Evolutionary conservation across 148 eudicot genomes (phyloP), one percentile per base, ranked within the genome.

Genomic region (Rhododendron ovatum): DNA sequence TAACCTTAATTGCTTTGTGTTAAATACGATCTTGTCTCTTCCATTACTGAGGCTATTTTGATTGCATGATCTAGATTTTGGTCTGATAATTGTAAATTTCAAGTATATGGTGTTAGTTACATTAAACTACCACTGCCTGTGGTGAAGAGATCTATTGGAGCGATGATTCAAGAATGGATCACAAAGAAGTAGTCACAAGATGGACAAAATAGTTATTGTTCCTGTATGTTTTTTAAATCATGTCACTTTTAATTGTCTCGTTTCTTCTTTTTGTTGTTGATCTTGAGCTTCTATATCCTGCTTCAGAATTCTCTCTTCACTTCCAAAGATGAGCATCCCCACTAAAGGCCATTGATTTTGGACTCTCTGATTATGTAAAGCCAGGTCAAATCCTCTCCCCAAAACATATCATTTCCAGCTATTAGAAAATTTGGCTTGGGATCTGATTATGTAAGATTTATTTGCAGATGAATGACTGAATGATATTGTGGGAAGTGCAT

Each of bases 401-500:
- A 37, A 61, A 33, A 53, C 67, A 41, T 61, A 47, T 12, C 12
- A 15, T 41, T 89, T 82, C 65, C 47, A 5, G 73, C 57, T 84
- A 39, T 26, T 48, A 22, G 35, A 41, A 6, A 20, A 22, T 41
- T 35, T 74, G 86, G 73, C 71, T 63, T 65, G 6, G 74, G 55
- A 80, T 79, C 87, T 92, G 87, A 91, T 75, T 51, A 77, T 78
- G 0, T 69, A 18, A 41, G 22, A 61, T 61, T 71, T 37, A 86
- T 84, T 83, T 89, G 89, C 97, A 96, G 99, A 96, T 89, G 98
- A 95, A 86, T 91, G 95, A 87, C 87, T 96, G 88, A 96, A 95
- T 82, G 99, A 96, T 87, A 96, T 96, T 78, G 99, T 96, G 3
- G 99, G 98, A 87, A 96, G 99, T 90, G 98, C 99, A 85, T 96